A percentile compares a stretch with the other conserved stretches of the same genome.
phyloP scores from a whole-genome alignment of 2,329 filamentous ascomycete species.

The Stenocarpella maydis region DNA sequence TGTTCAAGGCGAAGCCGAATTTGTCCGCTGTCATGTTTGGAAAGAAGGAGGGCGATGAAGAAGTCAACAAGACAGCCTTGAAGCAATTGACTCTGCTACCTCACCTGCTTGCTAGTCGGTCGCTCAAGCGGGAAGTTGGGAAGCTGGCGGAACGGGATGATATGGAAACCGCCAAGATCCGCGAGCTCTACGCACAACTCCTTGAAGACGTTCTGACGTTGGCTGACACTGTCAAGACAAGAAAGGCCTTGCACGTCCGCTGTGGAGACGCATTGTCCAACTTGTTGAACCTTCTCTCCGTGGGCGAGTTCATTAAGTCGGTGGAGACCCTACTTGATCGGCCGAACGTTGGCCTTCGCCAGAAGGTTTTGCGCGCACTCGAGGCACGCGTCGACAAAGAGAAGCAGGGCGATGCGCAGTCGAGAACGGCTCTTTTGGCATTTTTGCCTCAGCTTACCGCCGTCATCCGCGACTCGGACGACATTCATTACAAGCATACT shows the following conservation, averaged over 20 bases:
- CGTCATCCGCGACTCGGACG: slow-evolving; percentile 76
- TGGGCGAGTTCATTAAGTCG: slow-evolving; percentile 87
- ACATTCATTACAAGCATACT: slow-evolving; percentile 81
- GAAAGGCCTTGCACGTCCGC: slow-evolving; percentile 62
- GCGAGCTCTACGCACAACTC: slow-evolving; percentile 73
- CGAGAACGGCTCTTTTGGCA: slow-evolving; percentile 75
- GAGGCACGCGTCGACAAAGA: slow-evolving; percentile 81
- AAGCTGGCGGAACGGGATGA: slow-evolving; percentile 68
- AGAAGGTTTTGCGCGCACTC: slow-evolving; percentile 82
- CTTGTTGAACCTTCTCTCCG: slow-evolving; percentile 84
- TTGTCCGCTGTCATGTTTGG: slow-evolving; percentile 78
- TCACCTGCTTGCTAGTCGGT: slow-evolving; percentile 64
- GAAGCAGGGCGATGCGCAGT: slow-evolving; percentile 71
- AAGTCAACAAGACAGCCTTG: slow-evolving; percentile 60
- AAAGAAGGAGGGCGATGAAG: slow-evolving; percentile 55
- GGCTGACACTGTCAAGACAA: slow-evolving; percentile 68
- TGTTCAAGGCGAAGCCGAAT: slow-evolving; percentile 76
- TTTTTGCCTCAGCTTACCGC: slow-evolving; percentile 82
- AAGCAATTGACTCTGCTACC: slow-evolving; percentile 66
- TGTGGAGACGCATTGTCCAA: slow-evolving; percentile 78
- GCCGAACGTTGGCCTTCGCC: slow-evolving; percentile 76
- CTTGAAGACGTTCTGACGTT: slow-evolving; percentile 72
- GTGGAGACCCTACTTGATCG: slow-evolving; percentile 83
- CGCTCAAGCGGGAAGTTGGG: slow-evolving; percentile 63
- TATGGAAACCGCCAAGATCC: slow-evolving; percentile 71